Conservation (phyloP, 2,329 filamentous ascomycete genomes). For the Botrytis fabae region DNA sequence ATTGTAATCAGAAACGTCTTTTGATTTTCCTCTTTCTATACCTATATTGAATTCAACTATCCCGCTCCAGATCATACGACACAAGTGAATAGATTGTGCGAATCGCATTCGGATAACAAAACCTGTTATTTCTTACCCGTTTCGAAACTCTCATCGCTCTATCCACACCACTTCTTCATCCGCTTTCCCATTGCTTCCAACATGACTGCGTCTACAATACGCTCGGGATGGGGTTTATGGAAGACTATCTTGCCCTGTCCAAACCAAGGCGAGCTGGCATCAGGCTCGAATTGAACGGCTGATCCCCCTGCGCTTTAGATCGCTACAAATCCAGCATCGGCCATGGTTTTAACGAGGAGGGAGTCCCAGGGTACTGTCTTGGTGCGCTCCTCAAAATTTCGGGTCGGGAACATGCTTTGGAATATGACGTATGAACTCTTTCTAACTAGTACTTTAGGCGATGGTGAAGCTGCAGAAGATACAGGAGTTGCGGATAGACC, state of each 20-base stretch:
- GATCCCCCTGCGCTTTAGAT: neutral
- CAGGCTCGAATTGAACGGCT: slow-evolving; percentile 9
- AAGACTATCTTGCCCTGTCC: slow-evolving; percentile 24
- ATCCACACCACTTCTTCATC: slow-evolving; percentile 27
- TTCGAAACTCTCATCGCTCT: slow-evolving; percentile 7
- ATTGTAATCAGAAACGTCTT: neutral
- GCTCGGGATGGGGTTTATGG: slow-evolving; percentile 25
- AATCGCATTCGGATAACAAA: neutral
- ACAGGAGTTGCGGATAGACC: neutral
- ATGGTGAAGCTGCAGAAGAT: neutral
- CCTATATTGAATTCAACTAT: fast-evolving
- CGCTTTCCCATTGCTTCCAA: slow-evolving; percentile 22
- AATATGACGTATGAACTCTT: neutral
- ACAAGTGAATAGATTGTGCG: neutral
- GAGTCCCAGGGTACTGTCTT: neutral
- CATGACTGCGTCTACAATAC: slow-evolving; percentile 18
- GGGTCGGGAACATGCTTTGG: neutral
- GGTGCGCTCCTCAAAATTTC: neutral
- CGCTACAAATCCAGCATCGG: neutral
- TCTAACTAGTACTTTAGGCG: neutral
- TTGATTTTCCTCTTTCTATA: no score
- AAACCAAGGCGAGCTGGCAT: slow-evolving; percentile 16
- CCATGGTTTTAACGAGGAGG: neutral
- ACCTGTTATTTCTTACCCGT: neutral
- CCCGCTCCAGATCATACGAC: fast-evolving